These are phyloP conservation scores for Vanrija humicola DNA, from an alignment of 1,284 basidiomycete genomes.

Conservation along the genomic window DNA sequence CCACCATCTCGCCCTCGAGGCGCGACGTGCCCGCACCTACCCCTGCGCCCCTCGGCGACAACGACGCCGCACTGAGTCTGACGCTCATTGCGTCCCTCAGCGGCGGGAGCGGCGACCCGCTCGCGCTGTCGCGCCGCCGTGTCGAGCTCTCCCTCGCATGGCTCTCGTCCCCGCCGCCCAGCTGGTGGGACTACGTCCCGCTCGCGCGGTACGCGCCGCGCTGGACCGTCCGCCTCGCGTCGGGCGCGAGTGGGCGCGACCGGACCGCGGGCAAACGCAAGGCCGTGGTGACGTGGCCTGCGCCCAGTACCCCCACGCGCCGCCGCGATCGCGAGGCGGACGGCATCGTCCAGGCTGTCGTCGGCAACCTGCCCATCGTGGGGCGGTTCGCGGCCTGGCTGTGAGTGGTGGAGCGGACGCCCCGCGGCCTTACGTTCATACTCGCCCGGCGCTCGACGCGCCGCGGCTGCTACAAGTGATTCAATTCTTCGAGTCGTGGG, in stretches of 20 bases:
- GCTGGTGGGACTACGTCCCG: conserved; percentile 10
- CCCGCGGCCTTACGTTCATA: too few relatives aligned
- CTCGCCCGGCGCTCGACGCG: too few relatives aligned
- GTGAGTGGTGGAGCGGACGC: not conserved
- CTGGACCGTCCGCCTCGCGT: conserved; percentile 7
- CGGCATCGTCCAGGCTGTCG: conserved; percentile 7
- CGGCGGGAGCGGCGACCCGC: not conserved
- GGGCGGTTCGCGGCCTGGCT: conserved; percentile 10
- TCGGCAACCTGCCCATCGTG: conserved; percentile 15
- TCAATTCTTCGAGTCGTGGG: too few relatives aligned
- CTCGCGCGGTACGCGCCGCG: conserved; percentile 7
- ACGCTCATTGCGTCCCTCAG: conserved; percentile 18
- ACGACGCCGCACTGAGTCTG: conserved; percentile 5
- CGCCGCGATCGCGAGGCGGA: not conserved
- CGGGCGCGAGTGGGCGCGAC: not conserved
- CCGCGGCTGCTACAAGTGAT: too few relatives aligned
- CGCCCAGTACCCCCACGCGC: not conserved
- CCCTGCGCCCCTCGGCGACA: not conserved
- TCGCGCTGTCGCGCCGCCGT: conserved; percentile 15
- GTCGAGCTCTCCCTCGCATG: conserved; percentile 24
- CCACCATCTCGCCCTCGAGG: not conserved
- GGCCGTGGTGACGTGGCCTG: not conserved
- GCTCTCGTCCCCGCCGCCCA: conserved; percentile 2
- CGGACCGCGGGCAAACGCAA: not conserved
- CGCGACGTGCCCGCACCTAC: too few relatives aligned